phyloP scores from a whole-genome alignment of 2,329 filamentous ascomycete genomes.

The Arthrinium phaeospermum region DNA sequence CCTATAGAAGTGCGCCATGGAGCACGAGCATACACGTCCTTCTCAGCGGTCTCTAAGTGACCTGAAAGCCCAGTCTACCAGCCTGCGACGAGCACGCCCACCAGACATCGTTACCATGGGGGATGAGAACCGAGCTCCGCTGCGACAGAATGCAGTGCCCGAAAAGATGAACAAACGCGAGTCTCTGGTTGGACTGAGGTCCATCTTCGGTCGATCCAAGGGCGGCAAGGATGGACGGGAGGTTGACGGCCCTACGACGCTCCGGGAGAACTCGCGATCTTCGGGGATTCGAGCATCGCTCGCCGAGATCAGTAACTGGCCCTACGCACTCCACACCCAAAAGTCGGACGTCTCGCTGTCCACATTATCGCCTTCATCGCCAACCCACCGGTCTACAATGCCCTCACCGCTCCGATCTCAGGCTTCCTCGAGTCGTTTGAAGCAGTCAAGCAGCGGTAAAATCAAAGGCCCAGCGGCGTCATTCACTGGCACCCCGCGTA shows the following conservation, averaged over 20 bases:
- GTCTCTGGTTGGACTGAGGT: conserved; percentile 57
- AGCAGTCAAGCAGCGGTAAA: conserved; percentile 25
- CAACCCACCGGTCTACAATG: conserved; percentile 13
- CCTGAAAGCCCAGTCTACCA: conserved; percentile 38
- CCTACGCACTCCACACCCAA: conserved; percentile 42
- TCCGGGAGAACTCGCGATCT: conserved; percentile 40
- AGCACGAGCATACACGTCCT: conserved; percentile 30
- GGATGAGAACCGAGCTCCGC: conserved; percentile 47
- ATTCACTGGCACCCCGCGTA: conserved; percentile 3
- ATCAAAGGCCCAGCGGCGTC: conserved; percentile 24
- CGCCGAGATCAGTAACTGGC: conserved; percentile 51
- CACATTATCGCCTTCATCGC: conserved; percentile 18
- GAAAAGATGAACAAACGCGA: conserved; percentile 54
- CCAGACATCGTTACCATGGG: conserved; percentile 42
- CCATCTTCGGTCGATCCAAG: conserved; percentile 56
- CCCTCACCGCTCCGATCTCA: conserved; percentile 22
- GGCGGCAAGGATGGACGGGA: conserved; percentile 36
- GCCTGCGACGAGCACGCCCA: conserved; percentile 45
- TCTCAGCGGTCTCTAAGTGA: conserved; percentile 39
- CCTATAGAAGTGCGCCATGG: conserved; percentile 16
- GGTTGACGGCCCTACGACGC: conserved; percentile 37
- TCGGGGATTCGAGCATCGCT: conserved; percentile 52
- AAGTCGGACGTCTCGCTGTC: conserved; percentile 44
- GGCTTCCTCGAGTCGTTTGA: conserved; percentile 22
- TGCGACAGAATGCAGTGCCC: conserved; percentile 39